These are phyloP conservation scores for Globisporangium yorkense DNA, from an alignment of 352 stramenopile species.

Conservation along the genomic window DNA sequence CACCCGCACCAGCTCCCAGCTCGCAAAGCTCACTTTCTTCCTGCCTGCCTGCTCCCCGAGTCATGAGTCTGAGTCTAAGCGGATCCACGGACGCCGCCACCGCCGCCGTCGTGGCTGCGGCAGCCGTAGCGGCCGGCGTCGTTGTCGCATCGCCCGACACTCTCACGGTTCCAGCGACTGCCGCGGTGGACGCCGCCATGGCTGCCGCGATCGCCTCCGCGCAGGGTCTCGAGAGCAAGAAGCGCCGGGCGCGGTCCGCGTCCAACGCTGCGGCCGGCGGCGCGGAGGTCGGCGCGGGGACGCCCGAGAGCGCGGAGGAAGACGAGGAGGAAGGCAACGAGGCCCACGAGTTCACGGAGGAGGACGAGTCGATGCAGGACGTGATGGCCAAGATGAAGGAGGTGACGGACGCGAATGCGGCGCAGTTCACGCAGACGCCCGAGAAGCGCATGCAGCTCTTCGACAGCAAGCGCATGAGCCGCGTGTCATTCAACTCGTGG, in stretches of 20 bases:
- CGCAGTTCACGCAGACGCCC: conserved; percentile 23
- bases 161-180: background rate
- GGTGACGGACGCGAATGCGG: conserved; percentile 22
- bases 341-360: conserved; percentile 40
- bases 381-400: conserved; percentile 73
- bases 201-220: conserved; percentile 12
- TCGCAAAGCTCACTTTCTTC: no score
- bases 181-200: conserved; percentile 1
- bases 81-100: background rate
- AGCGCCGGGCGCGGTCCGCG: conserved; percentile 19
- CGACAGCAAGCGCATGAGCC: conserved; percentile 79
- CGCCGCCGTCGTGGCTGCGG: background rate
- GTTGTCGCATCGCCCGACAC: background rate
- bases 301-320: conserved; percentile 21
- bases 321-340: conserved; percentile 27
- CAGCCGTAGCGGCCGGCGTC: background rate
- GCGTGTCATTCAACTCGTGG: conserved; percentile 84
- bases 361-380: conserved; percentile 45
- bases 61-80: background rate
- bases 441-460: conserved; percentile 53
- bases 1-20: no score
- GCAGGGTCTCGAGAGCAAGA: conserved; percentile 29
- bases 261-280: conserved; percentile 2
- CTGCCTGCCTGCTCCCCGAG: no score
- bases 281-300: background rate